Evolutionary conservation across 2,329 filamentous ascomycete species (phyloP).

Genomic region (Cladosporium sp.): DNA sequence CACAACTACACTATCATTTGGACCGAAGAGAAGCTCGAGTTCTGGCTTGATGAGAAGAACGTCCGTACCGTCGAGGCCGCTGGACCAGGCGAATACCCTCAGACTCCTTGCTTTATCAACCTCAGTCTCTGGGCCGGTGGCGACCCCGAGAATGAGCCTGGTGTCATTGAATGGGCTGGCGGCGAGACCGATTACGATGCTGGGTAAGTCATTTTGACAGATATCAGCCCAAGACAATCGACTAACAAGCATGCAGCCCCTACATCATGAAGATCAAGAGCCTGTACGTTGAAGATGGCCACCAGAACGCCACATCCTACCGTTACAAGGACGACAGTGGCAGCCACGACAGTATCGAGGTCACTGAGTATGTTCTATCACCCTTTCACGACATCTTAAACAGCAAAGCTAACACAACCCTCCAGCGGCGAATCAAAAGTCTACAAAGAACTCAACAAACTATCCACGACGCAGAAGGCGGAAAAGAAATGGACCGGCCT

Average conservation of each 20-base stretch:
- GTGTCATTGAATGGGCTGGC: constrained; percentile 36
- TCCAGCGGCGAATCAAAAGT: constrained; percentile 25
- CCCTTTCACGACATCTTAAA: background rate
- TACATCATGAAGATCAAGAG: constrained; percentile 33
- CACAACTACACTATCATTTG: constrained; percentile 70
- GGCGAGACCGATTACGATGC: constrained; percentile 31
- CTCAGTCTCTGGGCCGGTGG: constrained; percentile 83
- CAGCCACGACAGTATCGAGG: constrained; percentile 42
- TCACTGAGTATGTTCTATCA: constrained; percentile 35
- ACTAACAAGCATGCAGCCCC: constrained; percentile 20
- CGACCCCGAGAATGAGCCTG: constrained; percentile 57
- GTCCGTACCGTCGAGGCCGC: constrained; percentile 57
- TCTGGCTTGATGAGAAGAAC: constrained; percentile 62
- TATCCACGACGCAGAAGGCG: constrained; percentile 39
- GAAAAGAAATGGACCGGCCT: constrained; percentile 40
- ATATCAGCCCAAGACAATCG: background rate
- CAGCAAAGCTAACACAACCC: background rate
- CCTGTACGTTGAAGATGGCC: constrained; percentile 32
- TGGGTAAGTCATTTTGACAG: constrained; percentile 19
- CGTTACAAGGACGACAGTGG: constrained; percentile 37
- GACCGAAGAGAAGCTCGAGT: constrained; percentile 62
- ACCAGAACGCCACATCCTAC: constrained; percentile 34
- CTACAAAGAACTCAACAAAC: constrained; percentile 33
- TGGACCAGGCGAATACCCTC: constrained; percentile 51
- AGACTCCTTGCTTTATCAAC: constrained; percentile 68